Conservation (phyloP, 176 grass and related monocot species). For the Miscanthus lutarioriparius region DNA sequence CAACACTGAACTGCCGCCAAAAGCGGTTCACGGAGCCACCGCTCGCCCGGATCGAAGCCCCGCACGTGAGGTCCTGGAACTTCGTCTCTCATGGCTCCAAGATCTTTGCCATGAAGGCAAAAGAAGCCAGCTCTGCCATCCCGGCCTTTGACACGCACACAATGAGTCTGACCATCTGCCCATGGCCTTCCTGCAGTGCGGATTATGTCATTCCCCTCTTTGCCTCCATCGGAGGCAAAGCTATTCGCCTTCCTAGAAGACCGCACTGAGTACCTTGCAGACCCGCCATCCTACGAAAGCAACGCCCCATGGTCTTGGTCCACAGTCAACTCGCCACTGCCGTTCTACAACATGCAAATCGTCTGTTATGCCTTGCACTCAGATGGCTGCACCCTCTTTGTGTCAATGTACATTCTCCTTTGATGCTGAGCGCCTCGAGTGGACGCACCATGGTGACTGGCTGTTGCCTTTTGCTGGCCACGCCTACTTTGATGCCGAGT, state of each 20-base stretch:
- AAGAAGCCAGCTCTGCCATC: neutral
- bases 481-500: constrained; percentile 13
- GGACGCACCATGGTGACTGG: neutral
- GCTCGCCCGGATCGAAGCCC: neutral
- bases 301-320: constrained; percentile 21
- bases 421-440: neutral
- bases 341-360: neutral
- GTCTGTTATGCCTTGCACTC: neutral
- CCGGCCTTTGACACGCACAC: constrained; percentile 2
- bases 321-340: neutral
- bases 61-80: neutral
- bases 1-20: neutral
- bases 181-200: neutral
- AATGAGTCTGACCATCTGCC: neutral
- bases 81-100: constrained; percentile 32
- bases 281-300: neutral
- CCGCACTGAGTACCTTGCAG: neutral
- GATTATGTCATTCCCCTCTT: neutral
- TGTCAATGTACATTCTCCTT: constrained; percentile 21
- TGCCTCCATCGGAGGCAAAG: neutral
- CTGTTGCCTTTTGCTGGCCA: neutral
- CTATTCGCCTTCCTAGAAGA: neutral
- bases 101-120: constrained; percentile 18
- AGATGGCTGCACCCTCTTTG: constrained; percentile 10
- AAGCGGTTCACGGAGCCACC: constrained; percentile 1